phyloP scores from a whole-genome alignment of 805 yeast species.

The Saccharomyces eubayanus region DNA sequence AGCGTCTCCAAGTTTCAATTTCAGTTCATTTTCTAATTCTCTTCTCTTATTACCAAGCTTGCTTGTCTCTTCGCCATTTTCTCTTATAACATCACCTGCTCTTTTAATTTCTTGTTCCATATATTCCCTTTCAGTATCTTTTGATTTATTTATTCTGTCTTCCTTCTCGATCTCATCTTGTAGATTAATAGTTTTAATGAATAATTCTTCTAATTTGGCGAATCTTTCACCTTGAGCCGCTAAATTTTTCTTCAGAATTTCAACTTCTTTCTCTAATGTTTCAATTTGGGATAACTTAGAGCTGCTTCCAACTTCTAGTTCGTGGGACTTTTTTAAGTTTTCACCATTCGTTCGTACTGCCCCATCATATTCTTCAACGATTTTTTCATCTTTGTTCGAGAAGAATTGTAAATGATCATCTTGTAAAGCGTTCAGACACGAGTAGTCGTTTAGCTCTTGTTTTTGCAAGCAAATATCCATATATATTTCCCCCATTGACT shows the following conservation, averaged over 20 bases:
- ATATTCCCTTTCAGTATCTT: conserved; percentile 53
- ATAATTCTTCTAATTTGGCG: conserved; percentile 12
- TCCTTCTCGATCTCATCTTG: conserved; percentile 39
- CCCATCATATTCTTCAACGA: conserved; percentile 40
- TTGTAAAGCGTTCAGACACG: conserved; percentile 33
- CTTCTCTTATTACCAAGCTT: conserved; percentile 8
- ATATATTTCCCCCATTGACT: conserved; percentile 44
- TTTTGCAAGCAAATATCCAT: conserved; percentile 36
- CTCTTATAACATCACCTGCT: conserved; percentile 42
- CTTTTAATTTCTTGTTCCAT: conserved; percentile 51
- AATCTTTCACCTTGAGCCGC: conserved; percentile 6
- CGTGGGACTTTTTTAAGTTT: conserved; percentile 27
- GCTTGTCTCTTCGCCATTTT: conserved; percentile 33
- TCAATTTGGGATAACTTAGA: conserved; percentile 20
- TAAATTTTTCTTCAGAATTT: conserved; percentile 17
- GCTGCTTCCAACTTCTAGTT: conserved; percentile 27
- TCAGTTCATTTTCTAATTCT: conserved; percentile 11
- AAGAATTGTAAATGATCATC: conserved; percentile 39
- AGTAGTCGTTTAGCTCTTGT: conserved; percentile 41
- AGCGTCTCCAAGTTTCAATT: conserved; percentile 6
- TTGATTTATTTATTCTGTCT: conserved; percentile 39
- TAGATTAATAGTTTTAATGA: conserved; percentile 34
- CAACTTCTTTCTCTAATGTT: conserved; percentile 25
- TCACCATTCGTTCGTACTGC: conserved; percentile 16
- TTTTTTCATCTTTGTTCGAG: conserved; percentile 37